Percentiles rank a stretch among this genome's conserved stretches.
Conservation (phyloP, 208 protist genomes). For the Acanthamoeba sp. region DNA sequence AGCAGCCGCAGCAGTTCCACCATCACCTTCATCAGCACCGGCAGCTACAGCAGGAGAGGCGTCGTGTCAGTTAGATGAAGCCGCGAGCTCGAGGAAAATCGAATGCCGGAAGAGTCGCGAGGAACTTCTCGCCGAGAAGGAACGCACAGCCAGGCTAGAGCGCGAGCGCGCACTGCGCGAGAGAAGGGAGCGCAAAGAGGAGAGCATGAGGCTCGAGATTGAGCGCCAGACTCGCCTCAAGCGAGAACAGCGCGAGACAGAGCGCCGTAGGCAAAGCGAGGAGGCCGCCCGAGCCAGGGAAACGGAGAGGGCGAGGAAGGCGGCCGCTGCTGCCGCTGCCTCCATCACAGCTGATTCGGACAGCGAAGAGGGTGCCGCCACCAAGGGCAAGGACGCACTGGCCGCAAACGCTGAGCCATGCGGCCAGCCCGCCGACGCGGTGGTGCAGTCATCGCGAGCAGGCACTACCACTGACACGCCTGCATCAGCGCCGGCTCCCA, state of each 20-base stretch:
- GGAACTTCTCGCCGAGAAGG: not conserved
- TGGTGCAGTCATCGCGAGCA: too few species aligned
- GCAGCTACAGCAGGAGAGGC: too few species aligned
- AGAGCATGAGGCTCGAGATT: not conserved
- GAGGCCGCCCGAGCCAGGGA: not conserved
- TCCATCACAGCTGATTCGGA: not conserved
- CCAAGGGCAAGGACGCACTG: too few species aligned
- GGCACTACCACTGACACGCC: too few species aligned
- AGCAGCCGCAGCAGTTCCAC: too few species aligned
- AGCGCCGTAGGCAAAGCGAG: not conserved
- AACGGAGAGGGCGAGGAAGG: not conserved
- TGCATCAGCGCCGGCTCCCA: too few species aligned
- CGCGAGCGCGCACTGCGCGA: slow-evolving; percentile 43
- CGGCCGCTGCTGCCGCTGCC: not conserved
- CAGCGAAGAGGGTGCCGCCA: not conserved
- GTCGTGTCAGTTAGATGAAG: too few species aligned
- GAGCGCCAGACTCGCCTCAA: not conserved
- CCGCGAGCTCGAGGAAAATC: not conserved
- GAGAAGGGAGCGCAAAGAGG: slow-evolving; percentile 2
- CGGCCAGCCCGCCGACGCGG: too few species aligned
- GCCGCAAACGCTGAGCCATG: too few species aligned
- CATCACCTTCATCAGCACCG: too few species aligned
- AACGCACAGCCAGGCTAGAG: not conserved
- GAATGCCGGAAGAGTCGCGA: not conserved
- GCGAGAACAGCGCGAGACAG: not conserved